Evolutionary conservation across 768 basidiomycete genomes (phyloP).

Genomic region (Phylloporus arenicola): DNA sequence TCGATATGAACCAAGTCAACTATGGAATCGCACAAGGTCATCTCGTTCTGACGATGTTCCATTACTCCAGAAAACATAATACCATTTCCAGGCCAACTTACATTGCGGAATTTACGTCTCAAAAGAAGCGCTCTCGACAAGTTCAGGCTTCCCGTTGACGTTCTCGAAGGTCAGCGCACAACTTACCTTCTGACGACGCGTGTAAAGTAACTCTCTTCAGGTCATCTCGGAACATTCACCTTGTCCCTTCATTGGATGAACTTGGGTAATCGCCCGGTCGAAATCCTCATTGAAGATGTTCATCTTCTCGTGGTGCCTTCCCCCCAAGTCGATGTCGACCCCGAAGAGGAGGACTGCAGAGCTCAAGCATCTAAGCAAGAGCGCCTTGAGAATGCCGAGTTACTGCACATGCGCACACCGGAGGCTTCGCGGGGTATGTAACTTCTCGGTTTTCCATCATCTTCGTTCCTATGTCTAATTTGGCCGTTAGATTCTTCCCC

Average conservation of each 20-base stretch:
- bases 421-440: slow-evolving; percentile 45
- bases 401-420: slow-evolving; percentile 61
- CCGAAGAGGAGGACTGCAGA: slow-evolving; percentile 79
- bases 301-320: slow-evolving; percentile 90
- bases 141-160: slow-evolving; percentile 92
- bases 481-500: slow-evolving; percentile 41
- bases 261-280: slow-evolving; percentile 83
- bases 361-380: slow-evolving; percentile 85
- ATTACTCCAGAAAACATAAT: slow-evolving; percentile 4
- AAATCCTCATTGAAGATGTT: slow-evolving; percentile 88
- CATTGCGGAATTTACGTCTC: slow-evolving; percentile 73
- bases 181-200: neutral
- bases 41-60: slow-evolving; percentile 2
- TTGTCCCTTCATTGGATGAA: slow-evolving; percentile 88
- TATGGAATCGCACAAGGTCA: slow-evolving; percentile 86
- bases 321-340: slow-evolving; percentile 59
- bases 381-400: slow-evolving; percentile 82
- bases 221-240: slow-evolving; percentile 81
- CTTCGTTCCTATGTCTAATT: slow-evolving; percentile 1
- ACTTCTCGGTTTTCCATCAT: neutral
- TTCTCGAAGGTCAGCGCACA: slow-evolving; percentile 66
- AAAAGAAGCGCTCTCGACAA: slow-evolving; percentile 94
- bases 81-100: slow-evolving; percentile 56
- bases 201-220: slow-evolving; percentile 33
- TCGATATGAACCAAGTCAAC: slow-evolving; percentile 92